A percentile compares a stretch with the other conserved stretches of the same genome.
Conservation (phyloP, 106 monocot genomes). For the Acanthochlamys bracteata region DNA sequence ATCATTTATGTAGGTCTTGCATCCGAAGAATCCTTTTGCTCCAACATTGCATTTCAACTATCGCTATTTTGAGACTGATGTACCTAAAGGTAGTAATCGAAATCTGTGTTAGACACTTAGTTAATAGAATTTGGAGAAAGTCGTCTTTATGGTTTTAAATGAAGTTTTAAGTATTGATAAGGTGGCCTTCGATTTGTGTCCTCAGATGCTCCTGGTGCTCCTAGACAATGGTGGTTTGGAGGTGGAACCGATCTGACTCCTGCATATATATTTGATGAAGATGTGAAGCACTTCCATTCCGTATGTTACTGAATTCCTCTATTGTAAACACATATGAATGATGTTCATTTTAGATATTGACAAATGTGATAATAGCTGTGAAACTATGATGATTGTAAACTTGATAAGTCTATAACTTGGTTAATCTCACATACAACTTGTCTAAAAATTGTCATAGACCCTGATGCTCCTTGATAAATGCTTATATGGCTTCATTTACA, state of each 20-base stretch:
- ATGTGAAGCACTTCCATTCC: slow-evolving; percentile 92
- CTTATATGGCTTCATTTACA: no score
- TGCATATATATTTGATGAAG: slow-evolving; percentile 96
- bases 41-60: slow-evolving; percentile 97
- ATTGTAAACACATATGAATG: background rate
- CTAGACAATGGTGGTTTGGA: slow-evolving; percentile 99
- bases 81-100: slow-evolving; percentile 62
- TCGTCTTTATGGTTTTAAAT: no score
- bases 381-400: no score
- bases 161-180: background rate
- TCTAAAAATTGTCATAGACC: no score
- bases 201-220: slow-evolving; percentile 95
- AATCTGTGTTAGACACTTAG: background rate
- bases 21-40: slow-evolving; percentile 97
- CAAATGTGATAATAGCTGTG: background rate
- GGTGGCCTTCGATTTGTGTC: slow-evolving; percentile 2
- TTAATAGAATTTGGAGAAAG: background rate
- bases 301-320: slow-evolving; percentile 23
- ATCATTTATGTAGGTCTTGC: slow-evolving; percentile 57
- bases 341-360: background rate
- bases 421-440: no score
- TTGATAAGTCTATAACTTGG: no score
- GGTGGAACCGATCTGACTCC: slow-evolving; percentile 99
- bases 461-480: no score
- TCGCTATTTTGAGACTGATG: slow-evolving; percentile 88